Percentiles rank a stretch among this genome's conserved stretches.
phyloP scores from a whole-genome alignment of 805 yeast species.

The Debaryomyces tyrocola region DNA sequence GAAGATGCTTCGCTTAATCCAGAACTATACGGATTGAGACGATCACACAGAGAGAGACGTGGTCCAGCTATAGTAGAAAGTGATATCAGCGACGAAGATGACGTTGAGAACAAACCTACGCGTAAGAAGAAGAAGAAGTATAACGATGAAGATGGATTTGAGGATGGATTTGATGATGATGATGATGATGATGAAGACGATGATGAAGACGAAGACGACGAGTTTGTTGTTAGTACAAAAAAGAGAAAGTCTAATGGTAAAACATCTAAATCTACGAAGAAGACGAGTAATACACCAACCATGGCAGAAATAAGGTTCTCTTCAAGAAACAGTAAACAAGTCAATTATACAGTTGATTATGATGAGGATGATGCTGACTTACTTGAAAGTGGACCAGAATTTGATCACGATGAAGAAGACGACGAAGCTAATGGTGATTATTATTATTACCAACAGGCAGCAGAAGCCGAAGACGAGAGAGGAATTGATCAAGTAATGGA shows the following conservation, averaged over 20 bases:
- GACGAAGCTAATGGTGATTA: constrained; percentile 30
- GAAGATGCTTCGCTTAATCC: constrained; percentile 68
- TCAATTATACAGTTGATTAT: constrained; percentile 75
- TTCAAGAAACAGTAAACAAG: constrained; percentile 63
- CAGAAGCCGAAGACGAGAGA: constrained; percentile 30
- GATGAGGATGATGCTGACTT: constrained; percentile 57
- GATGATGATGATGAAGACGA: constrained; percentile 15
- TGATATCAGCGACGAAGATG: constrained; percentile 38
- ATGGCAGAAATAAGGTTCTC: constrained; percentile 67
- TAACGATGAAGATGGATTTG: constrained; percentile 24
- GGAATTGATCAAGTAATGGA: constrained; percentile 42
- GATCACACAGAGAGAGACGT: constrained; percentile 65
- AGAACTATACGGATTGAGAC: constrained; percentile 78
- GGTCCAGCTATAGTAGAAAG: constrained; percentile 33
- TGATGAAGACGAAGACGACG: constrained; percentile 21
- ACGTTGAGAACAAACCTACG: constrained; percentile 19
- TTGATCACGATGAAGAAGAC: constrained; percentile 10
- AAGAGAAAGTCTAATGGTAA: constrained; percentile 22
- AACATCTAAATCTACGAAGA: constrained; percentile 35
- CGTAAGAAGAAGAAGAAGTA: constrained; percentile 20
- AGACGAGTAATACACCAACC: constrained; percentile 7
- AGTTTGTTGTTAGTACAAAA: constrained; percentile 8
- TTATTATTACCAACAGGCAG: constrained; percentile 35
- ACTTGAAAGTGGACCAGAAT: constrained; percentile 44
- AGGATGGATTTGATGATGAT: constrained; percentile 5